Evolutionary conservation across 1,284 basidiomycete species (phyloP).

Genomic region (Sphagnurus paluster): DNA sequence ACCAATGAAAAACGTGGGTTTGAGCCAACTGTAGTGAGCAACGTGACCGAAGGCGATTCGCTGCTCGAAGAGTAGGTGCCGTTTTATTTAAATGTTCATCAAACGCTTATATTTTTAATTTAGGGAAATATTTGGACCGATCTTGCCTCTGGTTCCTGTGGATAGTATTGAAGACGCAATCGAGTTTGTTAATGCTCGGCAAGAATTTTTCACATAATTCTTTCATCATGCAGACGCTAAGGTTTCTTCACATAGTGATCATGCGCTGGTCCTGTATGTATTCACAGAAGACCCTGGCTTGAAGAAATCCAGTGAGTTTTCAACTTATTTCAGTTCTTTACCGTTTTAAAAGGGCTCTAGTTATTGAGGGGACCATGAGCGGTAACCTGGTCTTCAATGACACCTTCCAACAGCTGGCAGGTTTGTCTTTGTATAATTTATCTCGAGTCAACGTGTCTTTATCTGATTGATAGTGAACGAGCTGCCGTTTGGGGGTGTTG

Average conservation of each 20-base stretch:
- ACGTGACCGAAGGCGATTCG: constrained; percentile 62
- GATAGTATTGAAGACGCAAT: constrained; percentile 71
- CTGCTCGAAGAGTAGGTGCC: constrained; percentile 67
- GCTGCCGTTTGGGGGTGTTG: constrained; percentile 49
- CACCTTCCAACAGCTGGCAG: constrained; percentile 45
- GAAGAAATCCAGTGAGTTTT: constrained; percentile 52
- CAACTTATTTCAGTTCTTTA: not conserved
- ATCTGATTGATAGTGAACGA: constrained; percentile 31
- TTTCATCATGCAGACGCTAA: constrained; percentile 12
- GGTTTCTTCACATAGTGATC: constrained; percentile 46
- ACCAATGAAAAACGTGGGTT: constrained; percentile 57
- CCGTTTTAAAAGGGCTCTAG: constrained; percentile 26
- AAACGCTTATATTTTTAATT: constrained; percentile 37
- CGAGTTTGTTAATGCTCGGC: constrained; percentile 62
- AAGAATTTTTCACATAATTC: constrained; percentile 35
- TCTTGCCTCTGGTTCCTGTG: constrained; percentile 77
- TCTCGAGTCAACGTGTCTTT: not conserved
- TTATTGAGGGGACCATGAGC: constrained; percentile 46
- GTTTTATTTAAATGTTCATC: not conserved
- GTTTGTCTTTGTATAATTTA: constrained; percentile 27
- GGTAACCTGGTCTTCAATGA: constrained; percentile 58
- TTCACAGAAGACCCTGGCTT: constrained; percentile 60
- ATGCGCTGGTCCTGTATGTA: constrained; percentile 75
- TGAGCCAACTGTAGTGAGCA: constrained; percentile 66
- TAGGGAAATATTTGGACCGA: constrained; percentile 74